Evolutionary conservation across 768 basidiomycete species (phyloP).

Genomic region (Kondoa malvinella): DNA sequence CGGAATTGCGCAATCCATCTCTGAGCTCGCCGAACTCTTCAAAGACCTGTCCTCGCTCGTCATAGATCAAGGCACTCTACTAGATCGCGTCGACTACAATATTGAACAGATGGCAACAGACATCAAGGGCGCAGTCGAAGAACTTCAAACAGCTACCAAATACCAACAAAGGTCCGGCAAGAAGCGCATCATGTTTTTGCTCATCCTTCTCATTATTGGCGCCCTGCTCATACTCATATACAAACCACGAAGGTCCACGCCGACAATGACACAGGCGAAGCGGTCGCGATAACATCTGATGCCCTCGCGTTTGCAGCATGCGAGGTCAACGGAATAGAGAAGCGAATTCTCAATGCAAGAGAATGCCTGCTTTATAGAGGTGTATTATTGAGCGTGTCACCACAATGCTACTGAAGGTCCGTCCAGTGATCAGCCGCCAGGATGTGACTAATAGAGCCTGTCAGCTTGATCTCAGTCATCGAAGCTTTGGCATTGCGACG

Average conservation of each 20-base stretch:
- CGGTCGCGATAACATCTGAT: too few relatives aligned
- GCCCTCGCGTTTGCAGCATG: too few relatives aligned
- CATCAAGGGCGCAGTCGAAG: slow-evolving; percentile 64
- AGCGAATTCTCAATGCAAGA: neutral
- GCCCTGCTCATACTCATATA: slow-evolving; percentile 75
- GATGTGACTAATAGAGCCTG: too few relatives aligned
- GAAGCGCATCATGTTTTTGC: slow-evolving; percentile 79
- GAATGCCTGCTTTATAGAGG: too few relatives aligned
- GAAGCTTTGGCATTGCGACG: too few relatives aligned
- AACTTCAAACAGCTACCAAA: slow-evolving; percentile 60
- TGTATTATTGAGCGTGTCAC: too few relatives aligned
- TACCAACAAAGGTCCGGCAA: slow-evolving; percentile 90
- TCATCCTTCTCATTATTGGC: slow-evolving; percentile 74
- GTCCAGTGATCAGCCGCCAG: too few relatives aligned
- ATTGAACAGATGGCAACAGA: slow-evolving; percentile 77
- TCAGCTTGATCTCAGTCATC: too few relatives aligned
- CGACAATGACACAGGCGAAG: too few relatives aligned
- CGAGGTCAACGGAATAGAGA: too few relatives aligned
- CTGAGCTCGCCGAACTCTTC: slow-evolving; percentile 81
- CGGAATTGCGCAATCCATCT: slow-evolving; percentile 81
- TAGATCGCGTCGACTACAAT: slow-evolving; percentile 95
- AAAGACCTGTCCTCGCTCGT: slow-evolving; percentile 83
- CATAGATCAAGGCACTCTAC: slow-evolving; percentile 91
- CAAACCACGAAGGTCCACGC: slow-evolving; percentile 80
- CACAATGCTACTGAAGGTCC: too few relatives aligned